Base-by-base conservation (phyloP, 345 rosid species). In the Ceriops zippeliana region DNA sequence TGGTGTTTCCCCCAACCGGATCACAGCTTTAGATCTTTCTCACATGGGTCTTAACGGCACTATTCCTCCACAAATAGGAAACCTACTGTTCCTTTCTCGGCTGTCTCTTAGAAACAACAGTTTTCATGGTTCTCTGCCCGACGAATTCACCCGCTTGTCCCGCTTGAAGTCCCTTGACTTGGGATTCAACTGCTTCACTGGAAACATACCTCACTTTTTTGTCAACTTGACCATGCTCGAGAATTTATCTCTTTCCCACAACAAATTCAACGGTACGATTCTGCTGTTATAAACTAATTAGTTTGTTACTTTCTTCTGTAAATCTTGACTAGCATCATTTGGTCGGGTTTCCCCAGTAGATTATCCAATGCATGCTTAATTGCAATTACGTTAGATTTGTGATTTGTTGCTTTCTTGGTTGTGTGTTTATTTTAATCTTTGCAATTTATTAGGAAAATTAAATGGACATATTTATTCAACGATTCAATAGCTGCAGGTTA, bases 61-160 rank as follows among this genome's bases (percentile, higher is more conserved):
- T 7, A 46, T 74, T 31, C 69, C 73, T 46, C 66, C 69, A 9
- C 68, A 68, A 1, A 2, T 68, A 0, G 72, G 72, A 56, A 76
- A 76, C 26, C 71, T 70, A 2, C 67, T 61, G 2, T 76, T 76
- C 46, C 69, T 76, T 0, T 35, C 27, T 13, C 42, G 4, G 6
- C 22, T 76, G 0, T 61, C 61, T 49, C 0, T 71, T 0, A 52
- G 61, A 7, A 26, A n/a, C 42, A 76, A 71, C 56, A 27, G 5
- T 10, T 71, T 76, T 27, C 16, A 65, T 13, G 79, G 74, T 21
- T 1, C 22, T 60, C 62, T 68, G 7, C 77, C 73, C 0, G 7
- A 28, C 5, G 53, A 74, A 27, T 10, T 70, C 7, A 5, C 49
- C 1, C 42, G 42, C 2, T 42, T 75, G 57, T 62, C 15, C 3